Conservation (phyloP, 495 filamentous ascomycete genomes). For the Xylaria sp. region DNA sequence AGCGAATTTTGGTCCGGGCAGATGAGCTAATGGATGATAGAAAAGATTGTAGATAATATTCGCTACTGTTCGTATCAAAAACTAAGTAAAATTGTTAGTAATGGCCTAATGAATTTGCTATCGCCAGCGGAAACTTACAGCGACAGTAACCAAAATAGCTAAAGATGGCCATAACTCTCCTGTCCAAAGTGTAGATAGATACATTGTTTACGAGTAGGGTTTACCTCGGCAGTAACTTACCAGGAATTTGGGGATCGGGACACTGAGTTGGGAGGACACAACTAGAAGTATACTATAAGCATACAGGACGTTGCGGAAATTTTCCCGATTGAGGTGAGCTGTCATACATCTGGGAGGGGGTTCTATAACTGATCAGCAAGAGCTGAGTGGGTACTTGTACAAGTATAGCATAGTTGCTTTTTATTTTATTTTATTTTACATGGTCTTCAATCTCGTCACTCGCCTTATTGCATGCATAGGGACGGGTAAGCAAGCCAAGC, state of each 20-base stretch:
- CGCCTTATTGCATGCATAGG: background rate
- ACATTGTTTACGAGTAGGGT: background rate
- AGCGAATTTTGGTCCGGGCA: constrained; percentile 15
- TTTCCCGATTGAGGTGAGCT: background rate
- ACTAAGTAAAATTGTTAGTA: background rate
- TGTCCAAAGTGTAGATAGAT: background rate
- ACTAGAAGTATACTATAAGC: background rate
- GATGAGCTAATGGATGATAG: constrained; percentile 2
- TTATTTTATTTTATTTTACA: no score
- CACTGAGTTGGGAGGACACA: background rate
- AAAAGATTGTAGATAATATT: constrained; percentile 1
- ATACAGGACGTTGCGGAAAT: background rate
- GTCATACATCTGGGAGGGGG: background rate
- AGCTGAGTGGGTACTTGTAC: no score
- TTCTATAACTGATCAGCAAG: background rate
- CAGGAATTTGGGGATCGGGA: background rate
- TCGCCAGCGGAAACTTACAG: background rate
- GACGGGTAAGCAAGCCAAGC: background rate
- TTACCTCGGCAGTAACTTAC: no score
- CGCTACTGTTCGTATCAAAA: background rate
- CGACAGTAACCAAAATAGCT: background rate
- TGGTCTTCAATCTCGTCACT: no score
- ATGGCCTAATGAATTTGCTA: background rate
- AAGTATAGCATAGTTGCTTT: no score
- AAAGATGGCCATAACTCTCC: background rate